phyloP scores from a whole-genome alignment of 2,329 filamentous ascomycete genomes.

The Diaporthe helianthi region DNA sequence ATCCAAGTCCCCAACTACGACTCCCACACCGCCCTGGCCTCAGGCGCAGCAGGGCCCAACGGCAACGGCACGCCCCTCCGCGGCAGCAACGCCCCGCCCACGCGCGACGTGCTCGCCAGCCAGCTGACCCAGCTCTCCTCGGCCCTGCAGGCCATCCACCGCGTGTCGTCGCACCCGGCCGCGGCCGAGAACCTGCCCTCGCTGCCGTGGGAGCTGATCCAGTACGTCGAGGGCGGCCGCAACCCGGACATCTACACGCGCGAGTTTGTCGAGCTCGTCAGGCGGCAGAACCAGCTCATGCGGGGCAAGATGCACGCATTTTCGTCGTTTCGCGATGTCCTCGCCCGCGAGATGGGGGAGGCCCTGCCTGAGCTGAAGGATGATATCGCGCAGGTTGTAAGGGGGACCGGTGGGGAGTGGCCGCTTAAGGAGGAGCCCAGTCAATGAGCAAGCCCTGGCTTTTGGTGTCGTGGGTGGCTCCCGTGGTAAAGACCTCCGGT shows the following conservation, averaged over 20 bases:
- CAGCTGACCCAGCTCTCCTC: slow-evolving; percentile 55
- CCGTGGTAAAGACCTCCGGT: too few species aligned
- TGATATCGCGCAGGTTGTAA: slow-evolving; percentile 60
- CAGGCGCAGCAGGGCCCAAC: slow-evolving; percentile 16
- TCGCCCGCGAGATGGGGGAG: slow-evolving; percentile 63
- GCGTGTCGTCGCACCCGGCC: slow-evolving; percentile 48
- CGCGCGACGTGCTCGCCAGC: slow-evolving; percentile 61
- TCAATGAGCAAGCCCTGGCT: slow-evolving; percentile 7
- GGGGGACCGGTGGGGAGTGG: slow-evolving; percentile 50
- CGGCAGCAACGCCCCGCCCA: slow-evolving; percentile 52
- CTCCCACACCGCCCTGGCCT: slow-evolving; percentile 48
- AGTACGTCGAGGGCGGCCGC: slow-evolving; percentile 74
- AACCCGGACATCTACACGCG: slow-evolving; percentile 79
- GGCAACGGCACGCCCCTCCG: slow-evolving; percentile 63
- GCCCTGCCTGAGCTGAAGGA: slow-evolving; percentile 66
- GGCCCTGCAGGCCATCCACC: slow-evolving; percentile 50
- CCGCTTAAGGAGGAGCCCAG: slow-evolving; percentile 11
- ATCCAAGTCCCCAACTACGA: slow-evolving; percentile 70
- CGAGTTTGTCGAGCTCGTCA: slow-evolving; percentile 74
- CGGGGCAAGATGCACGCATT: slow-evolving; percentile 71
- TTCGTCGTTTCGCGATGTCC: slow-evolving; percentile 64
- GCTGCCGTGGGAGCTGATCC: slow-evolving; percentile 68
- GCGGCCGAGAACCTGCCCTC: slow-evolving; percentile 49
- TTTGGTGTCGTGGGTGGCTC: neutral
- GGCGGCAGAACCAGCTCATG: slow-evolving; percentile 71